Conservation (phyloP, 2,329 filamentous ascomycete genomes). For the Neophaeococcomyces aloes region DNA sequence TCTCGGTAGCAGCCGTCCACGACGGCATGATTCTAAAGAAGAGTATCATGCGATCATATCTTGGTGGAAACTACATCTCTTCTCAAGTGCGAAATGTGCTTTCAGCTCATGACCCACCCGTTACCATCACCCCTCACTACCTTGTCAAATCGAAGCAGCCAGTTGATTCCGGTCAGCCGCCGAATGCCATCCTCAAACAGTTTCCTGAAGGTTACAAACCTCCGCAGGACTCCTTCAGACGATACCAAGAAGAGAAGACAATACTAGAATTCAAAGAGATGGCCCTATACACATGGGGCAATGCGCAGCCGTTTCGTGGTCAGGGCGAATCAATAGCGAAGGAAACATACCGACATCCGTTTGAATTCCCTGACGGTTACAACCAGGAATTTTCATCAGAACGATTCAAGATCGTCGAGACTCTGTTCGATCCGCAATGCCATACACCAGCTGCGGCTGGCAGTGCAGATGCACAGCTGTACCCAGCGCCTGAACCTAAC, state of each 20-base stretch:
- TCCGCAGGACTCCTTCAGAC: conserved; percentile 60
- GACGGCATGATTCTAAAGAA: conserved; percentile 92
- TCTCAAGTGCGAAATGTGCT: conserved; percentile 77
- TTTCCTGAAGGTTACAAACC: conserved; percentile 51
- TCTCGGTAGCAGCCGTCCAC: conserved; percentile 80
- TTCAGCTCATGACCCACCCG: conserved; percentile 52
- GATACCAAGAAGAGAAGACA: conserved; percentile 82
- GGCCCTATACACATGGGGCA: conserved; percentile 82
- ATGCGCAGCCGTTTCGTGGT: conserved; percentile 16
- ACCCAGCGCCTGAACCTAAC: conserved; percentile 49
- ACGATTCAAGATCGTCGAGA: conserved; percentile 75
- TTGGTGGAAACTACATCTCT: conserved; percentile 83
- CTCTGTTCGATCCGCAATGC: conserved; percentile 78
- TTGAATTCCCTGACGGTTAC: conserved; percentile 93
- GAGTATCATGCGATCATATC: conserved; percentile 71
- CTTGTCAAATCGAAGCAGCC: conserved; percentile 77
- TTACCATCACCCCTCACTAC: conserved; percentile 74
- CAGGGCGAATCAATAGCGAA: conserved; percentile 47
- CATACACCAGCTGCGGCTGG: conserved; percentile 46
- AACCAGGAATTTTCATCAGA: conserved; percentile 91
- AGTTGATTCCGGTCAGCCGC: conserved; percentile 73
- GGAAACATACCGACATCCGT: conserved; percentile 66
- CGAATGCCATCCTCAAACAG: conserved; percentile 63
- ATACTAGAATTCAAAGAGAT: conserved; percentile 96
- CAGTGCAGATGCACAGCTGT: conserved; percentile 24